Conservation (phyloP, 169 alveolate genomes). For the Cryptosporidium parvum region DNA sequence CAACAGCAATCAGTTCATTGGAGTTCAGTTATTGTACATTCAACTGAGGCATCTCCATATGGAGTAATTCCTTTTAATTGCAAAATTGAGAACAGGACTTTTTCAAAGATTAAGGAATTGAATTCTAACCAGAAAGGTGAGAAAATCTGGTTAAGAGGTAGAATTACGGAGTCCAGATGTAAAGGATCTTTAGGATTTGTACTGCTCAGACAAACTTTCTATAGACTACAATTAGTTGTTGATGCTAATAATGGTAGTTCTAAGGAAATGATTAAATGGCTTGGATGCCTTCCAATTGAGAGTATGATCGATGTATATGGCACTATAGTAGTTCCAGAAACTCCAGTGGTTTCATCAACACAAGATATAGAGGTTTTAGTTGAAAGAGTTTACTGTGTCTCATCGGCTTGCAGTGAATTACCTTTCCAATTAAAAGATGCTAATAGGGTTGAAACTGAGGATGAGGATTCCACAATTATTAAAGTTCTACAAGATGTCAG, state of each 20-base stretch:
- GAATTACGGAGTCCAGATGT: conserved; percentile 86
- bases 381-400: conserved; percentile 88
- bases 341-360: conserved; percentile 91
- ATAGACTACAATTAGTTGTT: conserved; percentile 84
- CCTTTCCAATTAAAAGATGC: conserved; percentile 98
- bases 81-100: neutral
- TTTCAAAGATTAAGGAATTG: conserved; percentile 36
- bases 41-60: neutral
- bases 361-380: conserved; percentile 91
- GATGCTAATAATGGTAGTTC: conserved; percentile 82
- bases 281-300: conserved; percentile 89
- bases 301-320: conserved; percentile 95
- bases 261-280: conserved; percentile 90
- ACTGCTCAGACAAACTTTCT: conserved; percentile 82
- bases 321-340: conserved; percentile 88
- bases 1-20: conserved; percentile 30
- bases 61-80: conserved; percentile 40
- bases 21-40: conserved; percentile 47
- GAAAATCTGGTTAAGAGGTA: conserved; percentile 86
- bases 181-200: conserved; percentile 86
- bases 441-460: conserved; percentile 83
- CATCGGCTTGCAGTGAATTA: conserved; percentile 88
- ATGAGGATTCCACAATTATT: conserved; percentile 85
- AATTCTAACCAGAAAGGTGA: conserved; percentile 35
- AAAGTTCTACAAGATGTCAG: conserved; percentile 95